Evolutionary conservation across 2,329 filamentous ascomycete genomes (phyloP), one percentile per base, ranked within the genome.

Genomic region (Talaromyces sp.): DNA sequence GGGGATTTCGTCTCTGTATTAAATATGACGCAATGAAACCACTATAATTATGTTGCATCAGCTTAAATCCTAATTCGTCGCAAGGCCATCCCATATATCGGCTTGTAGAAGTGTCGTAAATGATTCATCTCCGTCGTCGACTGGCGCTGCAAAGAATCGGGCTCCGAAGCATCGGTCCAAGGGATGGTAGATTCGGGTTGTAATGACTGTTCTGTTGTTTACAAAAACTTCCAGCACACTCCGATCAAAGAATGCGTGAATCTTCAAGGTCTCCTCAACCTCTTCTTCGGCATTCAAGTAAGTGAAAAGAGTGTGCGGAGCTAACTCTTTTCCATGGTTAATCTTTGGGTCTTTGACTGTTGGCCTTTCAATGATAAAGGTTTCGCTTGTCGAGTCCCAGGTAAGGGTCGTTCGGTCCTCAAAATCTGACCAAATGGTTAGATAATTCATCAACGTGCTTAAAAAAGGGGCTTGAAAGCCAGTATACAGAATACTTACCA

Each of bases 241-340:
- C 19, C 57, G 66, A 49, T 80, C 77, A 43, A 72, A 73, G 59
- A 75, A 76, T 0, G 72, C 68, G 16, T 67, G 72, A n/a, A 80
- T 63, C n/a, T 64, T 64, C 1, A 80, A 65, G 2, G 62, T 56
- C 54, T 78, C 75, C 51, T 70, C 64, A 13, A 33, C 2, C 49
- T 70, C 64, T 16, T 35, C 29, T 29, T 67, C 60, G 2, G 57
- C 47, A 3, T 56, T 56, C 48, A 20, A 57, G 56, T 8, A 57
- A 1, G 69, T 72, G 60, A 82, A 80, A 0, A 82, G 69, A 0
- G 79, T 81, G 49, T 80, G 78, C 0, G 79, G 76, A 0, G 75
- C 77, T 33, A 60, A 57, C 40, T 74, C 68, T 1, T 57, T 36
- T 3, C 60, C 60, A 22, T 76, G 75, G 29, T 74, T 69, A 14